Evolutionary conservation across 257 asterid species (phyloP).

Genomic region (Nicotiana attenuata): DNA sequence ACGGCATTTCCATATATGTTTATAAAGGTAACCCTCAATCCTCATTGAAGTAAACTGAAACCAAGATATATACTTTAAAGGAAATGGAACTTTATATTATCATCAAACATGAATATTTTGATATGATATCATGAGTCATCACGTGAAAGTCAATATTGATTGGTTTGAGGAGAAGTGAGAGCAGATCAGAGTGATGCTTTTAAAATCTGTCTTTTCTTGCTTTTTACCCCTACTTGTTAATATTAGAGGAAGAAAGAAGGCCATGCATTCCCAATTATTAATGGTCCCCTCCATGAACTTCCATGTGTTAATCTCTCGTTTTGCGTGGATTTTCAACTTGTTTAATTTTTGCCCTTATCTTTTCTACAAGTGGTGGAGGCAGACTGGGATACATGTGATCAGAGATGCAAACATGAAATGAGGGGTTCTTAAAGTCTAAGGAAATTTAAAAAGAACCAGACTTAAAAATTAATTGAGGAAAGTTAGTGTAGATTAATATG

Average conservation of each 20-base stretch:
- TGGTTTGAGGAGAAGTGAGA: not conserved
- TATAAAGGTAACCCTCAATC: too few species aligned
- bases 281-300: conserved; percentile 25
- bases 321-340: conserved; percentile 6
- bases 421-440: not conserved
- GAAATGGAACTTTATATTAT: too few species aligned
- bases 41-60: too few species aligned
- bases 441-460: not conserved
- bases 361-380: not conserved
- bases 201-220: not conserved
- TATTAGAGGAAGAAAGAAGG: conserved; percentile 6
- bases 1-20: too few species aligned
- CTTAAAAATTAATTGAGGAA: too few species aligned
- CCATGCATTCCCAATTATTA: not conserved
- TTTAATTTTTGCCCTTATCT: not conserved
- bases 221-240: not conserved
- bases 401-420: not conserved
- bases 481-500: not conserved
- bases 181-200: not conserved
- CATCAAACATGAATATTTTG: not conserved
- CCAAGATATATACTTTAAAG: too few species aligned
- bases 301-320: conserved; percentile 26
- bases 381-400: not conserved
- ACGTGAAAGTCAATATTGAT: not conserved
- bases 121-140: not conserved